Percentiles rank a stretch among this genome's conserved stretches.
Evolutionary conservation across 2,329 filamentous ascomycete genomes (phyloP).

Genomic region (Verticillium isaacii): DNA sequence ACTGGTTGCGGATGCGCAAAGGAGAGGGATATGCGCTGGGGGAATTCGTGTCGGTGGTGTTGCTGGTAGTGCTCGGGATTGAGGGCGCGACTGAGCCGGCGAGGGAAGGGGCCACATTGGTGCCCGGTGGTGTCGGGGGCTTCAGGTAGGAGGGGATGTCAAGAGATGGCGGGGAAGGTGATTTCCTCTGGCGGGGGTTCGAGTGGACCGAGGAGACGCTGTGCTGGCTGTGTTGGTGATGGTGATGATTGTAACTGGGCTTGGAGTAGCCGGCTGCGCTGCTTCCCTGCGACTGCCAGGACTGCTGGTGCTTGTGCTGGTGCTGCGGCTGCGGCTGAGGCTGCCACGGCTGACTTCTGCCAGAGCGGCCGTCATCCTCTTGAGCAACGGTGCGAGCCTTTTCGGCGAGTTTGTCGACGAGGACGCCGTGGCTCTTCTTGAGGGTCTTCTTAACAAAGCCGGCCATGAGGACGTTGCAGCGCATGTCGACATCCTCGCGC

Average conservation of each 20-base stretch:
- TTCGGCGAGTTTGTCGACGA: constrained; percentile 62
- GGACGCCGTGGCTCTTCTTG: constrained; percentile 65
- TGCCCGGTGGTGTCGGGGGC: neutral
- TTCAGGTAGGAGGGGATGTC: neutral
- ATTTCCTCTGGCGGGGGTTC: neutral
- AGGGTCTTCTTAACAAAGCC: constrained; percentile 79
- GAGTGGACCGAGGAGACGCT: neutral
- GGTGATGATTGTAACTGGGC: neutral
- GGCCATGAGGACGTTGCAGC: constrained; percentile 72
- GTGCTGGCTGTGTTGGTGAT: neutral
- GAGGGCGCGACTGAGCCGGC: neutral
- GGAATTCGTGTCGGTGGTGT: neutral
- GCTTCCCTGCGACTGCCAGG: neutral
- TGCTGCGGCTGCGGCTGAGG: neutral
- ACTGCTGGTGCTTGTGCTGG: neutral
- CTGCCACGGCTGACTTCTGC: neutral
- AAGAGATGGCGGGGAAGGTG: neutral
- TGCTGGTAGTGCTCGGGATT: neutral
- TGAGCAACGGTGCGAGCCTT: neutral
- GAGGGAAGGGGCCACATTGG: neutral
- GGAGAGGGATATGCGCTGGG: constrained; percentile 5
- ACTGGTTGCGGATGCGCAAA: constrained; percentile 4
- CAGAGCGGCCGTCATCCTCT: neutral
- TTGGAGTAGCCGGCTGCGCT: neutral
- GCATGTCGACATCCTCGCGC: constrained; percentile 80